Percentiles rank a stretch among this genome's conserved stretches.
These are phyloP conservation scores for Chrysopogon serrulatus DNA, from an alignment of 176 grass and related monocot genomes.

Conservation along the genomic window DNA sequence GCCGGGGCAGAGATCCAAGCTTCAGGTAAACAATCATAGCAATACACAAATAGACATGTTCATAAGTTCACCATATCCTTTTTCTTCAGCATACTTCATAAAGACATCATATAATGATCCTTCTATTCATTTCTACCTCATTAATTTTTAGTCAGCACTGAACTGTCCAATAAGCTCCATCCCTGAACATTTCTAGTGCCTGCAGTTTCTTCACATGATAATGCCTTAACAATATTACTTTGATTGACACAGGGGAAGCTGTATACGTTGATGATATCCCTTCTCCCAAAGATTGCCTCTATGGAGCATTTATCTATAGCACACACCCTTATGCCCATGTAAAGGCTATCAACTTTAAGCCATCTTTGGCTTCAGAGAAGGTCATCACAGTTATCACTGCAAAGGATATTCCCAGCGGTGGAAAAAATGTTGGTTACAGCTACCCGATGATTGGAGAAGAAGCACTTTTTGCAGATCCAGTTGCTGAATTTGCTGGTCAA, in stretches of 20 bases:
- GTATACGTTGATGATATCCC: slow-evolving; percentile 87
- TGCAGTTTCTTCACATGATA: neutral
- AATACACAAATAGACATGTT: neutral
- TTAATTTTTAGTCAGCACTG: neutral
- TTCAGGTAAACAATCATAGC: slow-evolving; percentile 56
- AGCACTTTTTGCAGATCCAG: slow-evolving; percentile 52
- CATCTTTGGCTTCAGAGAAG: slow-evolving; percentile 64
- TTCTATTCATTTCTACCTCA: neutral
- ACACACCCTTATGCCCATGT: slow-evolving; percentile 60
- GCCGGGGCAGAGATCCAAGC: slow-evolving; percentile 74
- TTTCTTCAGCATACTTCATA: neutral
- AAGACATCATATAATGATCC: neutral
- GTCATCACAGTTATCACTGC: slow-evolving; percentile 50
- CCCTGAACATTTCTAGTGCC: neutral
- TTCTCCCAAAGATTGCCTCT: slow-evolving; percentile 72
- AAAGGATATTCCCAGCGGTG: slow-evolving; percentile 72
- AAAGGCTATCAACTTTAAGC: slow-evolving; percentile 42
- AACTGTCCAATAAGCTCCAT: neutral
- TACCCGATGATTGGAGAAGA: slow-evolving; percentile 42
- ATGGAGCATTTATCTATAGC: slow-evolving; percentile 87
- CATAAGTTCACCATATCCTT: neutral
- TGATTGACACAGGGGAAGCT: slow-evolving; percentile 58
- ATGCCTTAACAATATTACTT: slow-evolving; percentile 4
- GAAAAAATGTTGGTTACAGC: slow-evolving; percentile 46
- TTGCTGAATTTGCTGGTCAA: slow-evolving; percentile 75